These are phyloP conservation scores for Oldenlandia corymbosa DNA, from an alignment of 257 asterid genomes.

Conservation along the genomic window DNA sequence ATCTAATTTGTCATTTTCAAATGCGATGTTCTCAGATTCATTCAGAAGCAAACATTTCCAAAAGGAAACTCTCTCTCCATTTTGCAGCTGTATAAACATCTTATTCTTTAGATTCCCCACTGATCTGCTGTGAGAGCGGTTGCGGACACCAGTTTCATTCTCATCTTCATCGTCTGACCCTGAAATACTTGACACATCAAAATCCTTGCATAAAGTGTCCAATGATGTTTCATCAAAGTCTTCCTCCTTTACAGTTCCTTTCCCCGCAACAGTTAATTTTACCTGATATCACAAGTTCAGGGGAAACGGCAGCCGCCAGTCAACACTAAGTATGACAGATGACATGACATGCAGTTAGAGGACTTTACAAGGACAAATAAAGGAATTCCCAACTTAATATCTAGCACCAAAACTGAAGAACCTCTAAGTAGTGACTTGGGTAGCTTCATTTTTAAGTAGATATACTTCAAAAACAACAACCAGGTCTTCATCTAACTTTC, in stretches of 20 bases:
- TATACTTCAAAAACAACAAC: too few relatives aligned
- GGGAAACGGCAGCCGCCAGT: neutral
- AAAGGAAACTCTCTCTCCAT: constrained; percentile 64
- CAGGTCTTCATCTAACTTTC: too few relatives aligned
- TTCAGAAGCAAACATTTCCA: constrained; percentile 68
- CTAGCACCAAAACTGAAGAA: neutral
- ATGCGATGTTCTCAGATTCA: constrained; percentile 49
- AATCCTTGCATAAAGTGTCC: constrained; percentile 60
- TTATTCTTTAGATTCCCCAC: constrained; percentile 44
- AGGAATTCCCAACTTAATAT: neutral
- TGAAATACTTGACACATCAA: constrained; percentile 86
- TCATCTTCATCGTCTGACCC: constrained; percentile 92
- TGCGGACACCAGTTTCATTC: constrained; percentile 28
- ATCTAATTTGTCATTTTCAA: constrained; percentile 41
- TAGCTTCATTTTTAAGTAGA: too few relatives aligned
- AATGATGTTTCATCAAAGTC: constrained; percentile 67
- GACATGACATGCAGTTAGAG: neutral
- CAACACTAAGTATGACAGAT: neutral
- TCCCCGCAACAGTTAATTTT: constrained; percentile 85
- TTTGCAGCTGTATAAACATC: constrained; percentile 52
- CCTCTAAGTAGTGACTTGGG: neutral
- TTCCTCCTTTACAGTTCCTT: constrained; percentile 63
- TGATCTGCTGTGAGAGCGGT: constrained; percentile 31
- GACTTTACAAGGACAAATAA: neutral
- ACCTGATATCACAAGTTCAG: constrained; percentile 46